Percentiles rank a stretch among this genome's conserved stretches.
phyloP scores from a whole-genome alignment of 2,329 filamentous ascomycete genomes.

The Stagonosporopsis cucurbitacearum region DNA sequence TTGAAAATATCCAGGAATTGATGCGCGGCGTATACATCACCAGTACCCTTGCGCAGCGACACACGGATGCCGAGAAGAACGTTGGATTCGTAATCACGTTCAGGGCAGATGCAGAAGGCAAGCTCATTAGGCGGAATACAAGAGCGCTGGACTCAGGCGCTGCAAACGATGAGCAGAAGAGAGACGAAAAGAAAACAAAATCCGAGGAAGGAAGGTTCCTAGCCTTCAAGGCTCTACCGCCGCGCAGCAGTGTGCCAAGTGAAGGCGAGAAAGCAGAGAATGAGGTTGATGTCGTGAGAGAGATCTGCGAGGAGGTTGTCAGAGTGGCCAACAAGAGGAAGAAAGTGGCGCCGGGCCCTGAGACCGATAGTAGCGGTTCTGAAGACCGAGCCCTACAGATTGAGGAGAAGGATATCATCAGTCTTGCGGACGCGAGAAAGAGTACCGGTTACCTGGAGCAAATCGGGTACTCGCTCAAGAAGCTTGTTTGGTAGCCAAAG shows the following conservation, averaged over 20 bases:
- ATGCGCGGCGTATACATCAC: slow-evolving; percentile 89
- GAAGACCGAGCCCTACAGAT: slow-evolving; percentile 48
- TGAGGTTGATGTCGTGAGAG: slow-evolving; percentile 63
- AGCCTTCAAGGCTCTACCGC: slow-evolving; percentile 64
- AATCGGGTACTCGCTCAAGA: slow-evolving; percentile 88
- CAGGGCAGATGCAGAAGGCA: slow-evolving; percentile 70
- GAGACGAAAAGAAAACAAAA: slow-evolving; percentile 27
- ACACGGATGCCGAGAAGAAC: slow-evolving; percentile 80
- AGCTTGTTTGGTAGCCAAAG: slow-evolving; percentile 89
- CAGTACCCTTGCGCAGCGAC: slow-evolving; percentile 77
- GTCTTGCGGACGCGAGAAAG: slow-evolving; percentile 81
- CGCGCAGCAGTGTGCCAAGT: slow-evolving; percentile 50
- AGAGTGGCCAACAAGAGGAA: slow-evolving; percentile 64
- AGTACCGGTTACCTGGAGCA: slow-evolving; percentile 87
- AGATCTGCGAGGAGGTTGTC: slow-evolving; percentile 79
- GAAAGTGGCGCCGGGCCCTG: slow-evolving; percentile 37
- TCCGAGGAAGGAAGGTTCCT: slow-evolving; percentile 49
- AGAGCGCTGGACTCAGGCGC: slow-evolving; percentile 69
- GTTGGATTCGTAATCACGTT: slow-evolving; percentile 85
- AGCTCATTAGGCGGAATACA: slow-evolving; percentile 83
- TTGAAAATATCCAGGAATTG: slow-evolving; percentile 75
- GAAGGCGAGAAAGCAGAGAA: slow-evolving; percentile 44
- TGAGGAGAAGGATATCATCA: slow-evolving; percentile 76
- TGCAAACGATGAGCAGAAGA: slow-evolving; percentile 23
- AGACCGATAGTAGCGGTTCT: slow-evolving; percentile 44